Evolutionary conservation across 352 stramenopile species (phyloP).

Genomic region (Pythium sp.): DNA sequence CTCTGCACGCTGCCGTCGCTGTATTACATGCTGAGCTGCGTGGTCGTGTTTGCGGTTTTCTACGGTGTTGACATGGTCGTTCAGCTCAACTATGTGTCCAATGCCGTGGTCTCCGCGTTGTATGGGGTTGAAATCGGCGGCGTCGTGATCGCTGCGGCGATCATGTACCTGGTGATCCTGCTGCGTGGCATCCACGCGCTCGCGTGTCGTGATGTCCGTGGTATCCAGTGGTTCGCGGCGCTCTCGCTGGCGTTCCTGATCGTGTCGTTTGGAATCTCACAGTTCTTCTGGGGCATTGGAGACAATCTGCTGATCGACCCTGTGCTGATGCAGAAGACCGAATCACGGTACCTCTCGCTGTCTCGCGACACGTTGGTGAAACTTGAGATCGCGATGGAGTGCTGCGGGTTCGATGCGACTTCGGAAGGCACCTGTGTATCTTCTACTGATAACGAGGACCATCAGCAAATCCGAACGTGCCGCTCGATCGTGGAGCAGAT

Average conservation of each 20-base stretch:
- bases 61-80: slow-evolving; percentile 44
- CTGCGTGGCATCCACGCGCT: slow-evolving; percentile 28
- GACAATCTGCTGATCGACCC: slow-evolving; percentile 36
- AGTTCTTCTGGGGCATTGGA: slow-evolving; percentile 30
- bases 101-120: slow-evolving; percentile 29
- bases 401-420: slow-evolving; percentile 38
- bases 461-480: slow-evolving; percentile 27
- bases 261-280: slow-evolving; percentile 24
- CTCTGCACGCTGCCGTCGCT: slow-evolving; percentile 41
- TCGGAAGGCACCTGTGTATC: slow-evolving; percentile 33
- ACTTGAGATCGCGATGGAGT: slow-evolving; percentile 45
- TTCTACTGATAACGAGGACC: neutral
- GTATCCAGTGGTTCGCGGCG: slow-evolving; percentile 30
- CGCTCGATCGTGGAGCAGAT: slow-evolving; percentile 16
- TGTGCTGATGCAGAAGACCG: slow-evolving; percentile 27
- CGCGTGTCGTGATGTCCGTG: slow-evolving; percentile 27
- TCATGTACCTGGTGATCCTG: slow-evolving; percentile 28
- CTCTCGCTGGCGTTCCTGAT: slow-evolving; percentile 32
- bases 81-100: slow-evolving; percentile 33
- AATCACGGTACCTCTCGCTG: slow-evolving; percentile 31
- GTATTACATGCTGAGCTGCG: slow-evolving; percentile 28
- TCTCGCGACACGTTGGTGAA: slow-evolving; percentile 19
- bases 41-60: slow-evolving; percentile 22
- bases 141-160: slow-evolving; percentile 13
- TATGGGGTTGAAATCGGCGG: slow-evolving; percentile 42